Percentiles rank a stretch among this genome's conserved stretches.
phyloP scores from a whole-genome alignment of 2,329 filamentous ascomycete genomes.

The Colletotrichum liriopes region DNA sequence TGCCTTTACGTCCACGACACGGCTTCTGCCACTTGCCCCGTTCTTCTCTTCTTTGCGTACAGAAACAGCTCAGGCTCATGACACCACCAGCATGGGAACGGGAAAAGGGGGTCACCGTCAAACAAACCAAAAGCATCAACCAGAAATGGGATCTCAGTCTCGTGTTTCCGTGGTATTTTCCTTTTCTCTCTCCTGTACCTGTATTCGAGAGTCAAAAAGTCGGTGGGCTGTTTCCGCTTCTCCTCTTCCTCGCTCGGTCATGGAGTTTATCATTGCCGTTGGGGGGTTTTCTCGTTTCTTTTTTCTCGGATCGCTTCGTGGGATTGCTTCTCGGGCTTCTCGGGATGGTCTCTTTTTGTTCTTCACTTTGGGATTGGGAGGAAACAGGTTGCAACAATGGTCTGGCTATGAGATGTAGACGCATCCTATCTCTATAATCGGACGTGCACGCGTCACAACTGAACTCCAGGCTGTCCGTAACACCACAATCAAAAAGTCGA shows the following conservation, averaged over 20 bases:
- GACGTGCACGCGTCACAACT: slow-evolving; percentile 20
- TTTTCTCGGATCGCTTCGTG: background rate
- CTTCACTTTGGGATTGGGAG: background rate
- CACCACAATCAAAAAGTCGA: slow-evolving; percentile 11
- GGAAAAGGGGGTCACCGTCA: background rate
- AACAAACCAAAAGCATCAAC: slow-evolving; percentile 15
- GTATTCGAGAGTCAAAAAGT: slow-evolving; percentile 9
- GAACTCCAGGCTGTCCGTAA: slow-evolving; percentile 19
- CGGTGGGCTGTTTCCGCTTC: slow-evolving; percentile 3
- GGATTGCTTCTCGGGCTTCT: background rate
- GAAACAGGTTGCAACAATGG: background rate
- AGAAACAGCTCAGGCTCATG: slow-evolving; percentile 17
- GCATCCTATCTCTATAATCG: slow-evolving; percentile 28
- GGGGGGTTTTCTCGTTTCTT: background rate
- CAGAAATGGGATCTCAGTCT: slow-evolving; percentile 14
- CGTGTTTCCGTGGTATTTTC: slow-evolving; percentile 21
- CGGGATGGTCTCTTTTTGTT: background rate
- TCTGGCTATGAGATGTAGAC: background rate
- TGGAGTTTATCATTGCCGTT: background rate
- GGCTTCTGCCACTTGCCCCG: slow-evolving; percentile 12
- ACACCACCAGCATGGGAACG: slow-evolving; percentile 15
- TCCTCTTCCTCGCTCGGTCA: background rate
- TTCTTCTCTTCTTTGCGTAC: slow-evolving; percentile 22
- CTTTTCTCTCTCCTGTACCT: slow-evolving; percentile 25
- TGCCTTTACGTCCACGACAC: background rate